Evolutionary conservation across 2,329 filamentous ascomycete species (phyloP), one percentile per base, ranked within the genome.

Genomic region (Alternaria consortialis): DNA sequence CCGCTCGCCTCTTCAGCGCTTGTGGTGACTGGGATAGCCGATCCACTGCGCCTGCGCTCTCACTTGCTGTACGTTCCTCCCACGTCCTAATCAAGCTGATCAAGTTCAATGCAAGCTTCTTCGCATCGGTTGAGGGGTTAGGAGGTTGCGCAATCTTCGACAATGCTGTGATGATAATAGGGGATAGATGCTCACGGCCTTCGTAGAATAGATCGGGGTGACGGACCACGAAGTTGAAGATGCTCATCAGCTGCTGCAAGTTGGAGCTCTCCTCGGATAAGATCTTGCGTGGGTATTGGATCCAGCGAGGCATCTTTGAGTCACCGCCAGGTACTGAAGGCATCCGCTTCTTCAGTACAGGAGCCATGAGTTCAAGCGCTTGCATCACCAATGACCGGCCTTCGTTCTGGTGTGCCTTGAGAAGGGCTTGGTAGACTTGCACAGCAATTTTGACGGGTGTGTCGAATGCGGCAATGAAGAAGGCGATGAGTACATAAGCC

Each of bases 381-480:
- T 99, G 96, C 42, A 93, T 97, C 15, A 99, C 94, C 57, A 99
- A 82, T 12, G 93, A 89, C 57, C 94, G 89, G 20, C 94, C 95
- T 80, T 99, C 95, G 60, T 96, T 97, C 76, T 98, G 94, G 74
- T 97, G 97, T 1, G 94, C 94, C 78, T 93, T 91, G 25, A 99
- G 82, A 15, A 99, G 84, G 2, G 93, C 93, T 66, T 95, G 90
- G 75, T 99, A 99, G 23, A 99, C 94, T 77, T 98, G 94, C 20
- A 91, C 91, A 4, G 95, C 93, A 57, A 99, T 98, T 85, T 98
- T 99, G 12, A 92, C 86, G 0, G 95, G 96, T 0, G 95, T 98
- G 71, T 99, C 96, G 74, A 97, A 99, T 66, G 96, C 91, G 0
- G 93, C 92, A 71, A 99, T 97, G 81, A 99, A 99, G 79, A 97